phyloP scores from a whole-genome alignment of 2,329 filamentous ascomycete genomes.

The Paecilomyces fulvus region DNA sequence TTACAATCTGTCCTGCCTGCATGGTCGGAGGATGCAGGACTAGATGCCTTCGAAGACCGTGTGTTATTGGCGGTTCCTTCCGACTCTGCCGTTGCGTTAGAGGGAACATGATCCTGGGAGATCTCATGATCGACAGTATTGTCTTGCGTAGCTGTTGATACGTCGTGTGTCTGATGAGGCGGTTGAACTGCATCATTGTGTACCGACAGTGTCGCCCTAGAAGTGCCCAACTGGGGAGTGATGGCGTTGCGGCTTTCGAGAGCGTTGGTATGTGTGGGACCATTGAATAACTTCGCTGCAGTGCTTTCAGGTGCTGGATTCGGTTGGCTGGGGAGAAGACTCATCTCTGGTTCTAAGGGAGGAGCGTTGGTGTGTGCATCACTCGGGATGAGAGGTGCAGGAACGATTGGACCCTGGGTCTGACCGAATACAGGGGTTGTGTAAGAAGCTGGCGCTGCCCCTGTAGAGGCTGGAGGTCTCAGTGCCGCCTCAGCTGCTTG shows the following conservation, averaged over 20 bases:
- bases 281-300: not conserved
- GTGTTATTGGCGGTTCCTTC: not conserved
- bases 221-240: not conserved
- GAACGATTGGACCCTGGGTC: not conserved
- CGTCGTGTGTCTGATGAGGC: not conserved
- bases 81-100: not conserved
- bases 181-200: not conserved
- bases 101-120: not conserved
- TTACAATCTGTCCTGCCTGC: not conserved
- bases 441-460: not conserved
- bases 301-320: not conserved
- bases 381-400: not conserved
- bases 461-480: not conserved
- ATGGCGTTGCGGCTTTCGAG: not conserved
- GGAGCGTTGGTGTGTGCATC: constrained; percentile 9
- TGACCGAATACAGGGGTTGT: not conserved
- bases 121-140: not conserved
- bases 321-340: not conserved
- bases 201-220: not conserved
- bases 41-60: not conserved
- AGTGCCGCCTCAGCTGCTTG: constrained; percentile 1
- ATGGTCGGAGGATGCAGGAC: not conserved
- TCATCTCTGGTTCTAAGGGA: constrained; percentile 14
- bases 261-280: not conserved
- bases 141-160: not conserved